Percentiles rank a stretch among this genome's conserved stretches.
phyloP scores from a whole-genome alignment of 305 asterid genomes.

The Ilex paraguariensis region DNA sequence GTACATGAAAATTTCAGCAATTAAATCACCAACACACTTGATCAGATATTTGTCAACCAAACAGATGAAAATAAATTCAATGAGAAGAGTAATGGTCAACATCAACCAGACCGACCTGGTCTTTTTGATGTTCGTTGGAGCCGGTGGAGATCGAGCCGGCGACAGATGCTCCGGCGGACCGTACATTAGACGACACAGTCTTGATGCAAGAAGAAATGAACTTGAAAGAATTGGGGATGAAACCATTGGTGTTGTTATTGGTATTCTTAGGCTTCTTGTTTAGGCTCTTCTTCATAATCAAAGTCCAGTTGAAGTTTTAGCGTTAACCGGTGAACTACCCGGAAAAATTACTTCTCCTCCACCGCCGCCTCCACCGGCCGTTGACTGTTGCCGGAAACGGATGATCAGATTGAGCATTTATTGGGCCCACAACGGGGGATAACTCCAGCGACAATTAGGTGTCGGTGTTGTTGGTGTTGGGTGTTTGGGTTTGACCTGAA shows the following conservation, averaged over 20 bases:
- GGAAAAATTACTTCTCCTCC: slow-evolving; percentile 10
- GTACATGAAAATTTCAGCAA: background rate
- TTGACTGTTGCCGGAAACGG: slow-evolving; percentile 22
- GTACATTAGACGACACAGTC: background rate
- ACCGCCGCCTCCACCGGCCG: slow-evolving; percentile 25
- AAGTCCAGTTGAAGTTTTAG: slow-evolving; percentile 10
- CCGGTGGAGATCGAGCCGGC: background rate
- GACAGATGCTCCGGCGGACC: slow-evolving; percentile 1
- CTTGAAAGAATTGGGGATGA: slow-evolving; percentile 7
- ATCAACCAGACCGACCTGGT: background rate
- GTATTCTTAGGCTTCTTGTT: slow-evolving; percentile 8
- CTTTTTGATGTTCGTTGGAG: background rate
- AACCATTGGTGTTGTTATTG: slow-evolving; percentile 13
- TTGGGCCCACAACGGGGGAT: slow-evolving; percentile 3
- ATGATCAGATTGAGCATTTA: slow-evolving; percentile 28
- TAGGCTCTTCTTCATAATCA: slow-evolving; percentile 40
- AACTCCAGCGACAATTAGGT: slow-evolving; percentile 17
- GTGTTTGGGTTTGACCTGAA: slow-evolving; percentile 2
- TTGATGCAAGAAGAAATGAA: background rate
- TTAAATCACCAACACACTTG: background rate
- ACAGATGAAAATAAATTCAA: no score
- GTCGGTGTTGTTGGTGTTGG: background rate
- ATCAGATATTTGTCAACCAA: background rate
- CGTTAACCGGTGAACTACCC: slow-evolving; percentile 13
- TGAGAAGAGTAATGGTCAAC: background rate